Evolutionary conservation across 148 eudicot species (phyloP), one percentile per base, ranked within the genome.

Genomic region (Vaccinium macrocarpon): DNA sequence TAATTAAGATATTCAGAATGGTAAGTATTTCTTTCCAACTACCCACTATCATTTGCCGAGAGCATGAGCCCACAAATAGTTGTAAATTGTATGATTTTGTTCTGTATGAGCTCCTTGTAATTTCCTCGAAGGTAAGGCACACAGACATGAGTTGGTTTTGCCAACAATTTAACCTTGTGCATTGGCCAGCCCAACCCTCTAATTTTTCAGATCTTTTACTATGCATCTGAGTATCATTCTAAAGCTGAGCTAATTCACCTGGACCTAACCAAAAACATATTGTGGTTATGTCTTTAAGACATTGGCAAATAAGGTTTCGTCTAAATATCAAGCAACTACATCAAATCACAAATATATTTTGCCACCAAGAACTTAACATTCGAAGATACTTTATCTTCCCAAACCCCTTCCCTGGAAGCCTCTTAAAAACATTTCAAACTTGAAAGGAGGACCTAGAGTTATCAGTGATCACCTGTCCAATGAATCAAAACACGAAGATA

Each of bases 181-280:
- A 19, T 80, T 21, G 71, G 51, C 51, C 59, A 59, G 15, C 52
- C 62, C 32, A 81, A 81, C 49, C 13, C 27, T 57, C n/a, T 51
- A 51, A 29, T 48, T 52, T 68, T 46, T 27, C 52, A 12, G 55
- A 84, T 76, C n/a, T 76, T 25, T 11, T 56, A 42, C 25, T 61
- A 21, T 77, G 48, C 49, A 49, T 49, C 61, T 66, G 50, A 21
- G 50, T 21, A 79, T n/a, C 50, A 52, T 68, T 25, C 57, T 19
- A 46, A 25, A 83, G 80, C 85, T 74, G 66, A 73, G 68, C 23
- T 57, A 76, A 55, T 42, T 82, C 27, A 82, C 32, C 46, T 15
- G 32, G 25, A 73, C 27, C 16, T 52, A 51, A 21, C 29, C 62
- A 52, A 78, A 7, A 52, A 51, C 80, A 51, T 0, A 52, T 15